Base-by-base conservation (phyloP, 2,329 filamentous ascomycete genomes). In the Biscogniauxia marginata region DNA sequence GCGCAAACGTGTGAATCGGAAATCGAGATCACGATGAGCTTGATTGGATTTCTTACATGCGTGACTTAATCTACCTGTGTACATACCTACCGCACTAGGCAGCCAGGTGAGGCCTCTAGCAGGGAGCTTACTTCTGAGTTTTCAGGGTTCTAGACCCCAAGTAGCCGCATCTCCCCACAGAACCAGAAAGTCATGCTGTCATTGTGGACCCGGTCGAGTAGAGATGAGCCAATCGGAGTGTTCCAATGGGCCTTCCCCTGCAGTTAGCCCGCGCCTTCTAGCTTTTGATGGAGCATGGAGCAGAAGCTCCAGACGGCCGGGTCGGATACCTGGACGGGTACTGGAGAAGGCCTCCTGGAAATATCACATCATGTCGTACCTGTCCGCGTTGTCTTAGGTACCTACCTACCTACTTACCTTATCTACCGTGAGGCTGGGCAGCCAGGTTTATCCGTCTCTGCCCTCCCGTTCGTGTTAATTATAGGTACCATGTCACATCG, bases 151-250 rank as follows among this genome's bases (percentile, higher is more conserved):
- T 30, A 46, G 46, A 21, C 4, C 21, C 58, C 54, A 57, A 56
- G 53, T 51, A 48, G 48, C 39, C 21, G 18, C 11, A 9, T 20
- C 16, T 21, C 23, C 49, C 58, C 53, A 56, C 55, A 60, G 39
- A 60, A 55, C 49, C 43, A 44, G 52, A 59, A 64, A 64, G 62
- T 64, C 62, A 62, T 64, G 62, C 4, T 62, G 62, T 64, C 62
- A 64, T 64, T 50, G 53, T 52, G 58, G 60, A 23, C 47, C 39
- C 2, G 7, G 4, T 22, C 11, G 46, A 7, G 20, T 21, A 39
- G 30, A 9, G 19, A 18, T 11, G n/a, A 11, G 2, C 62, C 62
- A 64, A 61, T 62, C 16, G 49, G 4, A 11, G 11, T 25, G 6
- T 18, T 7, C 18, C 4, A 19, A 45, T 21, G 7, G 11, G 25